phyloP scores from a whole-genome alignment of 768 basidiomycete genomes.

The Rhizopogon rudus region DNA sequence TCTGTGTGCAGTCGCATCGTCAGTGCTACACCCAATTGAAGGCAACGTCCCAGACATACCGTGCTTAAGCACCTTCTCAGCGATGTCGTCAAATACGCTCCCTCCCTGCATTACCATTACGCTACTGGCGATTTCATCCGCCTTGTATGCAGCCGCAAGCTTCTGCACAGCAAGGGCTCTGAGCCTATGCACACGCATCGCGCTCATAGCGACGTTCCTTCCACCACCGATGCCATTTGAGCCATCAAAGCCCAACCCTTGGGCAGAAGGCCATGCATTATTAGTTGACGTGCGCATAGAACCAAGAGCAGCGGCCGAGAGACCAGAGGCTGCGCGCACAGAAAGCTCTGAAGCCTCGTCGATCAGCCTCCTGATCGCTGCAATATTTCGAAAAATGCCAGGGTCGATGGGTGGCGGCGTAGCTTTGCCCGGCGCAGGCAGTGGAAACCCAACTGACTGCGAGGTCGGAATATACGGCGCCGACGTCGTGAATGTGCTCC shows the following conservation, averaged over 20 bases:
- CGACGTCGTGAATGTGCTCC: constrained; percentile 29
- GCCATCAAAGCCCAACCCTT: constrained; percentile 59
- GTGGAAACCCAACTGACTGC: constrained; percentile 42
- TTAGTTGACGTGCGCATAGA: constrained; percentile 47
- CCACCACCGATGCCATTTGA: constrained; percentile 52
- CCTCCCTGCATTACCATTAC: constrained; percentile 97
- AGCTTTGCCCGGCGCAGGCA: constrained; percentile 58
- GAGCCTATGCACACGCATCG: constrained; percentile 76
- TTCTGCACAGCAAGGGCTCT: constrained; percentile 83
- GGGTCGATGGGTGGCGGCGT: constrained; percentile 87
- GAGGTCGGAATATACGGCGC: constrained; percentile 23
- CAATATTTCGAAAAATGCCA: constrained; percentile 76
- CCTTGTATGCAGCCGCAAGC: constrained; percentile 78
- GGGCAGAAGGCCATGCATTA: constrained; percentile 58
- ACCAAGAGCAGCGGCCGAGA: constrained; percentile 70
- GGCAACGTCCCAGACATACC: constrained; percentile 32
- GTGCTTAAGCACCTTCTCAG: constrained; percentile 74
- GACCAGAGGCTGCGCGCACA: constrained; percentile 80
- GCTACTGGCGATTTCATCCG: constrained; percentile 87
- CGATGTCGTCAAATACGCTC: constrained; percentile 89
- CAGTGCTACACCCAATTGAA: background rate
- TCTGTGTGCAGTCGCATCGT: constrained; percentile 37
- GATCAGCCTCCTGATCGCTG: constrained; percentile 72
- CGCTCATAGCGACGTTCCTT: constrained; percentile 77
- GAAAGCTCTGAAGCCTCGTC: constrained; percentile 89